Percentiles rank a stretch among this genome's conserved stretches.
Conservation (phyloP, 108 stramenopile species). For the Ochromonas danica region DNA sequence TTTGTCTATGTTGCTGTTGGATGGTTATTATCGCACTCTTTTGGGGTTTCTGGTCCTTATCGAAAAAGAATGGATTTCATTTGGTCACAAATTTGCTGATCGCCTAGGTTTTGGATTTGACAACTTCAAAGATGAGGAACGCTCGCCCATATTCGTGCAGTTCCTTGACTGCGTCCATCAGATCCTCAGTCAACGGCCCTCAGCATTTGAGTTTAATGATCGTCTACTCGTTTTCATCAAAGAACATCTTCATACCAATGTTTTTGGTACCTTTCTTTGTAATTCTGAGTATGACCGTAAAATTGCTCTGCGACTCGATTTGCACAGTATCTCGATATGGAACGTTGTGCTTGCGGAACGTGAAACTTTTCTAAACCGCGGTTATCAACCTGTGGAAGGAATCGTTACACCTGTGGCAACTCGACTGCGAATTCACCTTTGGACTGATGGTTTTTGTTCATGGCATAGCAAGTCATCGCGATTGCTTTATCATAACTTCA, state of each 20-base stretch:
- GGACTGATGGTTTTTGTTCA: background rate
- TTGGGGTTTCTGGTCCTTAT: slow-evolving; percentile 56
- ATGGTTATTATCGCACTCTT: slow-evolving; percentile 61
- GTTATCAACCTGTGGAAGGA: background rate
- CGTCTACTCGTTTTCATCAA: slow-evolving; percentile 40
- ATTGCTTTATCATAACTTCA: background rate
- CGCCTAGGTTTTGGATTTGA: slow-evolving; percentile 31
- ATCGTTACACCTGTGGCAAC: background rate
- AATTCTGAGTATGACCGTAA: slow-evolving; percentile 54
- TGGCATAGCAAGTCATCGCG: background rate
- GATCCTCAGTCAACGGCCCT: slow-evolving; percentile 36
- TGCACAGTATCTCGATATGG: slow-evolving; percentile 2
- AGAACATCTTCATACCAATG: slow-evolving; percentile 45
- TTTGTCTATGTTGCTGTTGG: slow-evolving; percentile 54
- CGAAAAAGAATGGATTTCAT: slow-evolving; percentile 64
- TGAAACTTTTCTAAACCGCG: background rate
- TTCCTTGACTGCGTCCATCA: slow-evolving; percentile 56
- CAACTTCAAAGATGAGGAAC: slow-evolving; percentile 37
- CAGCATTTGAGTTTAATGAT: slow-evolving; percentile 16
- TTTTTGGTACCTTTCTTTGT: slow-evolving; percentile 53
- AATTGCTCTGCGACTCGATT: background rate
- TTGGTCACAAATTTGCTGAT: slow-evolving; percentile 58
- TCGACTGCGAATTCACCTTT: background rate
- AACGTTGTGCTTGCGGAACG: background rate
- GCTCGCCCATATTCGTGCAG: slow-evolving; percentile 60